A percentile compares a stretch with the other conserved stretches of the same genome.
Conservation (phyloP, 257 asterid species). For the Nicotiana undulata region DNA sequence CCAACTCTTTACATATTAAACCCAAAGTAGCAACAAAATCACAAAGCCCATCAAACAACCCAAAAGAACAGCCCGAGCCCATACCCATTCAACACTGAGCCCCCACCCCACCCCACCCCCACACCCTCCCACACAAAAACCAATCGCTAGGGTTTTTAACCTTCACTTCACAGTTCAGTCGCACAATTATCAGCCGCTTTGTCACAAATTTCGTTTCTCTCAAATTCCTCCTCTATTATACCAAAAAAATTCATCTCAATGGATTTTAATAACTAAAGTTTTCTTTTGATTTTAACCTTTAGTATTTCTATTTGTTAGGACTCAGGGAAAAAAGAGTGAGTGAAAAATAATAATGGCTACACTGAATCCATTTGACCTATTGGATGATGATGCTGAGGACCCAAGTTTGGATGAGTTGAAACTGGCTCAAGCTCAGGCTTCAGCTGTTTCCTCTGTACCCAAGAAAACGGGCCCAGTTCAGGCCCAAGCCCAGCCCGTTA, state of each 20-base stretch:
- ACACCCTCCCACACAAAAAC: too few species aligned
- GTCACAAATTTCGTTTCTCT: neutral
- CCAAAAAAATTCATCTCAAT: too few species aligned
- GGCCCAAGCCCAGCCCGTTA: slow-evolving; percentile 20
- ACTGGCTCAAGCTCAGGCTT: too few species aligned
- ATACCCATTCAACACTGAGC: neutral
- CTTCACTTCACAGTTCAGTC: neutral
- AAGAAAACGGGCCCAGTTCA: slow-evolving; percentile 32
- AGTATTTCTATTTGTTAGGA: neutral
- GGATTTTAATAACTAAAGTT: slow-evolving; percentile 5
- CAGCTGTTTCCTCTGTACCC: slow-evolving; percentile 12
- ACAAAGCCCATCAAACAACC: neutral
- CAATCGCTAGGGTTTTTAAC: slow-evolving; percentile 28
- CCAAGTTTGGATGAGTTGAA: slow-evolving; percentile 17
- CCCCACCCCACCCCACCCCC: neutral
- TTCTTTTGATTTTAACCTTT: slow-evolving; percentile 13
- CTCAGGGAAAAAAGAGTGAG: neutral
- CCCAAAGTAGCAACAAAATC: neutral
- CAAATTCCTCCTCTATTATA: neutral
- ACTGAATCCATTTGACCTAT: slow-evolving; percentile 50
- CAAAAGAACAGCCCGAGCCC: neutral
- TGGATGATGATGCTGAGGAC: slow-evolving; percentile 67
- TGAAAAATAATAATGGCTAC: slow-evolving; percentile 30
- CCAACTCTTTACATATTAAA: neutral
- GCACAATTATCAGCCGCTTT: slow-evolving; percentile 26